phyloP scores from a whole-genome alignment of 805 yeast genomes.

The Myxozyma neglecta region DNA sequence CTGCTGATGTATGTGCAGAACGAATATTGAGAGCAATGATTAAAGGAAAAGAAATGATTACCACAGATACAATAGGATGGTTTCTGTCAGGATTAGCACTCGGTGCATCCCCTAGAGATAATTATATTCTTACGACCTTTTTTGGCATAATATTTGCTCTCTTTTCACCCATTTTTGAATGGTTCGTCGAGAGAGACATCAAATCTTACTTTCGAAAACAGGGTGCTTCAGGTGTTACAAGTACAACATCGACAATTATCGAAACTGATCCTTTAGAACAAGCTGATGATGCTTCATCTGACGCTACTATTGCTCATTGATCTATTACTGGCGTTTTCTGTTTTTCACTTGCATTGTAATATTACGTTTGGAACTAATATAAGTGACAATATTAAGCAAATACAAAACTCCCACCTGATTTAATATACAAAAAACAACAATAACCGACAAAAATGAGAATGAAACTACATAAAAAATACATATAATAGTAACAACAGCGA shows the following conservation, averaged over 20 bases:
- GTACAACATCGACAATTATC: not conserved
- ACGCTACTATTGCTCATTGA: not conserved
- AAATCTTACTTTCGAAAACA: slow-evolving; percentile 1
- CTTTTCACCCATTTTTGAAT: slow-evolving; percentile 53
- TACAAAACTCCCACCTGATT: not conserved
- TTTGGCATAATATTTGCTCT: slow-evolving; percentile 53
- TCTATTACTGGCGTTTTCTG: not conserved
- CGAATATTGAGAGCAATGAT: slow-evolving; percentile 56
- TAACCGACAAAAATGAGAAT: not conserved
- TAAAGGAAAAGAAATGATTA: slow-evolving; percentile 68
- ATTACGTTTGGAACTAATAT: not conserved
- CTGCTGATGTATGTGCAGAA: slow-evolving; percentile 65
- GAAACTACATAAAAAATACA: not conserved
- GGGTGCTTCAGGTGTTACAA: not conserved
- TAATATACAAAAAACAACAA: not conserved
- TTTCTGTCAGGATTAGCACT: slow-evolving; percentile 62
- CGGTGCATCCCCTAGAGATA: slow-evolving; percentile 68
- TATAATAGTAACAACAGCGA: not conserved
- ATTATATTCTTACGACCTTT: slow-evolving; percentile 53
- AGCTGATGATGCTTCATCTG: not conserved
- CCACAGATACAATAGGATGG: slow-evolving; percentile 87
- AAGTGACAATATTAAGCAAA: not conserved
- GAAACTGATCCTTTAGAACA: not conserved
- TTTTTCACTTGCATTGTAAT: not conserved
- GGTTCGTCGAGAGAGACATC: slow-evolving; percentile 19